Evolutionary conservation across 257 asterid genomes (phyloP), one percentile per base, ranked within the genome.

Genomic region (Solanum lycopersicoides): DNA sequence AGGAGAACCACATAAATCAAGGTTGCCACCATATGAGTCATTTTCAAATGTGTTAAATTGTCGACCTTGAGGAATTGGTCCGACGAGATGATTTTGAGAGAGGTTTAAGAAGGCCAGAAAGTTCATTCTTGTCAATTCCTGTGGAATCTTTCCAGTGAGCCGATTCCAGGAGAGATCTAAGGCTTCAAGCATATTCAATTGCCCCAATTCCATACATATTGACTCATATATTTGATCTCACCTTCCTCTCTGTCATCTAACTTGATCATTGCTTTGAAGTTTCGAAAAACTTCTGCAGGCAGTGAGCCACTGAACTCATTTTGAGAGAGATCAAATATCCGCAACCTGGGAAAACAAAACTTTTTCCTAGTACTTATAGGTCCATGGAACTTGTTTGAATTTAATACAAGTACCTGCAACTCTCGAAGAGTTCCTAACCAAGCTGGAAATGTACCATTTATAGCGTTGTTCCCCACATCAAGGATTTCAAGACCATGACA

Each of bases 301-400:
- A 87, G 28, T 30, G 44, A 14, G 20, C 83, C 87, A n/a, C 30
- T 47, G 12, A 87, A 82, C 1, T 69, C 59, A 87, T 87, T 87
- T 2, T 9, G 1, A 2, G 88, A 75, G 32, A 63, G 47, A 47
- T 63, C 44, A 6, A 23, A 41, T 12, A 28, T 50, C 10, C 56
- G 18, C 9, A 68, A 15, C 21, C 1, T 23, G 13, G 53, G 65
- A 44, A 79, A 66, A 3, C 6, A 0, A 39, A 2, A 41, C 63
- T 56, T 34, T 12, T 0, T 4, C 23, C 21, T 21, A 86, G 21
- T 75, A 34, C 18, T 25, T 76, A 87, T 63, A 21, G 71, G 47
- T 28, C 89, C 86, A 30, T 20, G 79, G 72, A 87, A 79, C 82
- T 34, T 42, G 42, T 79, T 87, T 1, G 68, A 76, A 9, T 74